A percentile compares a stretch with the other conserved stretches of the same genome.
phyloP scores from a whole-genome alignment of 352 stramenopile species.

The Pseudoperonospora humuli region DNA sequence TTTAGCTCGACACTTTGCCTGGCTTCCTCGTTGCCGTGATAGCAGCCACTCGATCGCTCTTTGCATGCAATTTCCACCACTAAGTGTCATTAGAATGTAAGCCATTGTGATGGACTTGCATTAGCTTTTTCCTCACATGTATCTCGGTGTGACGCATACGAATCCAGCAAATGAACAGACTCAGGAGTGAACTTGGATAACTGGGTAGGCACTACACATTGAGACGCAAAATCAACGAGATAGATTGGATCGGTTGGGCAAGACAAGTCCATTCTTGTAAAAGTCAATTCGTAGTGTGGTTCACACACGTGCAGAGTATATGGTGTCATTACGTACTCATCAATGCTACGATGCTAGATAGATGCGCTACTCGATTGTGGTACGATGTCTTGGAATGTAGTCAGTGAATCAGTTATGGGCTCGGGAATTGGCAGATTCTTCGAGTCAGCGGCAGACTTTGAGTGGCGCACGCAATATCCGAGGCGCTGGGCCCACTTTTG shows the following conservation, averaged over 20 bases:
- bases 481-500: slow-evolving; percentile 70
- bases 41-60: slow-evolving; percentile 30
- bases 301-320: no score
- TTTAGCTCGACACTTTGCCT: slow-evolving; percentile 70
- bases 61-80: slow-evolving; percentile 80
- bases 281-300: slow-evolving; percentile 8
- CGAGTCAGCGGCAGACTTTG: slow-evolving; percentile 24
- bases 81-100: slow-evolving; percentile 11
- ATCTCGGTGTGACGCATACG: slow-evolving; percentile 24
- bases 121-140: slow-evolving; percentile 23
- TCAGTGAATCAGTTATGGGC: neutral
- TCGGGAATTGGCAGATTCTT: slow-evolving; percentile 3
- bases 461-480: slow-evolving; percentile 70
- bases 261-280: neutral
- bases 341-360: slow-evolving; percentile 8
- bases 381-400: slow-evolving; percentile 1
- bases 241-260: slow-evolving; percentile 11
- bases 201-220: slow-evolving; percentile 24
- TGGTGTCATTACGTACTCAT: no score
- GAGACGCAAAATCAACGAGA: slow-evolving; percentile 23
- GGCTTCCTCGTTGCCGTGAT: slow-evolving; percentile 45
- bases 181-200: slow-evolving; percentile 24
- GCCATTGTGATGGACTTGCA: neutral
- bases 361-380: neutral
- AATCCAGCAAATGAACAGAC: slow-evolving; percentile 23